Conservation (phyloP, 306 rosid species). For the Herpetospermum pedunculosum region DNA sequence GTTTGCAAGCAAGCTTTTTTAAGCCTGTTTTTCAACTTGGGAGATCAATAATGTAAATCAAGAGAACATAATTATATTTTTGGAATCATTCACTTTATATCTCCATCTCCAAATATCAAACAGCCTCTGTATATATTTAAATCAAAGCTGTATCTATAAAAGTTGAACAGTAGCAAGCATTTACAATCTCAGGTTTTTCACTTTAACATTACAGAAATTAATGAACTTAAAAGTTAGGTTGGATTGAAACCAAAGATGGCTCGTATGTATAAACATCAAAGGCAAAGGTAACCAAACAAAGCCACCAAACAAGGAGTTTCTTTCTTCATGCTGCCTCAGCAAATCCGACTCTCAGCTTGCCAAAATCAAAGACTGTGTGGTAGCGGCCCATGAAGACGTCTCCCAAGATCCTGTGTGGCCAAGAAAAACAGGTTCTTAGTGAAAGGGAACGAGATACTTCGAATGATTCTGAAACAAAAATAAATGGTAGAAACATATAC, state of each 20-base stretch:
- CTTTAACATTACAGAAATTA: neutral
- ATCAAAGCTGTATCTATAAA: neutral
- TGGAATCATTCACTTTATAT: neutral
- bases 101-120: neutral
- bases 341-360: conserved; percentile 67
- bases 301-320: neutral
- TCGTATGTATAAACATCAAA: neutral
- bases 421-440: conserved; percentile 15
- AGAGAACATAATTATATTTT: neutral
- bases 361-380: conserved; percentile 80
- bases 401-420: conserved; percentile 76
- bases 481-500: conserved; percentile 23
- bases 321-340: conserved; percentile 63
- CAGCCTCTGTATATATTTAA: neutral
- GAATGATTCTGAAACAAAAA: neutral
- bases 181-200: neutral
- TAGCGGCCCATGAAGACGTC: conserved; percentile 89
- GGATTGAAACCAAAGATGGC: neutral
- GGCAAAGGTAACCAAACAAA: neutral
- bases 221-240: neutral
- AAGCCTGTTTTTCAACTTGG: neutral
- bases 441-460: neutral
- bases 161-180: neutral
- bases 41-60: neutral
- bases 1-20: conserved; percentile 62